Evolutionary conservation across 495 filamentous ascomycete genomes (phyloP).

Genomic region (Penicillium lagena): DNA sequence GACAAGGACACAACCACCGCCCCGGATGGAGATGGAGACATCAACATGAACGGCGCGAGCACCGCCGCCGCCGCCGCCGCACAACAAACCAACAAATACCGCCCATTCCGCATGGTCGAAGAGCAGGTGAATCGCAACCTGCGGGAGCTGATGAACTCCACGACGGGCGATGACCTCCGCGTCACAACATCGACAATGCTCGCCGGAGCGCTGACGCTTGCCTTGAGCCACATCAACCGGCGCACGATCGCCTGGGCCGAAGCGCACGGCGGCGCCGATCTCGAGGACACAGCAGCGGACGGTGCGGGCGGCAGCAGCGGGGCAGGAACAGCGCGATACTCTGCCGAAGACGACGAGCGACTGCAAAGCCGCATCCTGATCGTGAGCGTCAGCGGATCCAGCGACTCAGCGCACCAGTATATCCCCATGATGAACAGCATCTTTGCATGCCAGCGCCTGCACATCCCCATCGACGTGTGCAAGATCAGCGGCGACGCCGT

Average conservation of each 20-base stretch:
- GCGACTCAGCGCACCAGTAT: conserved; percentile 81
- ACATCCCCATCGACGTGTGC: conserved; percentile 84
- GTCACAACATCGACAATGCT: conserved; percentile 69
- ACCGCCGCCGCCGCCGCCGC: conserved; percentile 3
- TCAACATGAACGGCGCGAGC: conserved; percentile 23
- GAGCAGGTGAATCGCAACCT: conserved; percentile 67
- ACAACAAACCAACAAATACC: conserved; percentile 81
- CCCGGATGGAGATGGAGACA: conserved; percentile 29
- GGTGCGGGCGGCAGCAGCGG: conserved; percentile 14
- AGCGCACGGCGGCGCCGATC: conserved; percentile 34
- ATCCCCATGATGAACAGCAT: conserved; percentile 97
- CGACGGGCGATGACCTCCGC: conserved; percentile 50
- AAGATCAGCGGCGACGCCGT: conserved; percentile 79
- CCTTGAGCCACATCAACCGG: conserved; percentile 80
- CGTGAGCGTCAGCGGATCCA: conserved; percentile 73
- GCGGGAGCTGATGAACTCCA: conserved; percentile 58
- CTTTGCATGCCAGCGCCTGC: conserved; percentile 80
- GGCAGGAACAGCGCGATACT: conserved; percentile 23
- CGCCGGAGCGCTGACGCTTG: conserved; percentile 85
- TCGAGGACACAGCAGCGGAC: conserved; percentile 23
- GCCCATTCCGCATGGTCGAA: conserved; percentile 82
- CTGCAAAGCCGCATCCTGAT: conserved; percentile 86
- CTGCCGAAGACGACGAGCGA: conserved; percentile 33
- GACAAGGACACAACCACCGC: conserved; percentile 15
- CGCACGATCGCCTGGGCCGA: conserved; percentile 41